Evolutionary conservation across 2,329 filamentous ascomycete genomes (phyloP).

Genomic region (Aureobasidium namibiae): DNA sequence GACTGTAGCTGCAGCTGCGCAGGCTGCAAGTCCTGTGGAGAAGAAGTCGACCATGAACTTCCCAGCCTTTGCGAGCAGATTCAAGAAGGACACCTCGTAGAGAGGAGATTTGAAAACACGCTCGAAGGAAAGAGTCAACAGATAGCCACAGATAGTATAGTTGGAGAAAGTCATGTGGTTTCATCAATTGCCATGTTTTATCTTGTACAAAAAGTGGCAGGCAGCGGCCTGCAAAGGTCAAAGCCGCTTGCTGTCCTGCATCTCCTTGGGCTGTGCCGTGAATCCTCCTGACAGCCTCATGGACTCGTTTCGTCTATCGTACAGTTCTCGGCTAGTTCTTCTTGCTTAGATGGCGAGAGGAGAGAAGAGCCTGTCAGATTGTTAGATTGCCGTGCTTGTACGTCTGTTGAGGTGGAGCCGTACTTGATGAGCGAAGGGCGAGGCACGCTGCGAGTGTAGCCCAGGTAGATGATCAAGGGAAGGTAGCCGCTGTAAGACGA

Average conservation of each 20-base stretch:
- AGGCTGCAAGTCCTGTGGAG: conserved; percentile 13
- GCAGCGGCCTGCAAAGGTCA: background rate
- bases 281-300: background rate
- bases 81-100: conserved; percentile 11
- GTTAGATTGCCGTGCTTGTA: background rate
- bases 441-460: conserved; percentile 90
- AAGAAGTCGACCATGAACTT: conserved; percentile 15
- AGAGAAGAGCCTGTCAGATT: conserved; percentile 17
- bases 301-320: conserved; percentile 6
- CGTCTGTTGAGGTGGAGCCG: conserved; percentile 18
- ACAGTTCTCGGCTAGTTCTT: background rate
- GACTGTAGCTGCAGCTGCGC: conserved; percentile 4
- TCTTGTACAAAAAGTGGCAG: conserved; percentile 1
- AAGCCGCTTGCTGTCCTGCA: background rate
- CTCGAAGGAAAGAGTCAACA: background rate
- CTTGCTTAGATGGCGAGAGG: conserved; percentile 17
- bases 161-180: background rate
- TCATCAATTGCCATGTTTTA: conserved; percentile 3
- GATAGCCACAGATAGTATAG: background rate
- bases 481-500: conserved; percentile 70
- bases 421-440: conserved; percentile 71
- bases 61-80: conserved; percentile 15
- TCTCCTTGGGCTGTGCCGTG: background rate
- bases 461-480: conserved; percentile 92
- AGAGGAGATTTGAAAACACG: background rate